These are phyloP conservation scores for Penicillium samsonianum DNA, from an alignment of 495 filamentous ascomycete genomes.

Conservation along the genomic window DNA sequence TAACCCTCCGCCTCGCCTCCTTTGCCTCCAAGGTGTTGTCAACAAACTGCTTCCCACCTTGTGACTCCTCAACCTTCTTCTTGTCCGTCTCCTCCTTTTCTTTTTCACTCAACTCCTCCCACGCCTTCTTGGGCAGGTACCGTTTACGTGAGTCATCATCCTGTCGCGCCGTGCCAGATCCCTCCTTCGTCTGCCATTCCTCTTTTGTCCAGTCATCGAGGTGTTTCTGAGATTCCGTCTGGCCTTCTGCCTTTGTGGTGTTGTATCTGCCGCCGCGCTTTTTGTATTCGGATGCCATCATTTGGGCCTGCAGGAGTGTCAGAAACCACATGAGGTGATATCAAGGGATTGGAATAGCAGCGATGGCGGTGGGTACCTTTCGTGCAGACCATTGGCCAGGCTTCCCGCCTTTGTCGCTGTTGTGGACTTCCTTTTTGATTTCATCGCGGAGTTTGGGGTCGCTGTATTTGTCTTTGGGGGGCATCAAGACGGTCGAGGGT, in stretches of 20 bases:
- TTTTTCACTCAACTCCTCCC: slow-evolving; percentile 48
- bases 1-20: slow-evolving; percentile 33
- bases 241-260: slow-evolving; percentile 41
- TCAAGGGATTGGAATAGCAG: neutral
- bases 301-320: slow-evolving; percentile 38
- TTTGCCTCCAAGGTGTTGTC: slow-evolving; percentile 44
- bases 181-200: slow-evolving; percentile 55
- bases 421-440: slow-evolving; percentile 49
- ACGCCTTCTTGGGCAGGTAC: slow-evolving; percentile 52
- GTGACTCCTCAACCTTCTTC: slow-evolving; percentile 45
- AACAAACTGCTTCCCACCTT: slow-evolving; percentile 49
- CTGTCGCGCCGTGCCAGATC: slow-evolving; percentile 43
- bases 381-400: slow-evolving; percentile 54
- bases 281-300: slow-evolving; percentile 55
- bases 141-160: slow-evolving; percentile 47
- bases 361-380: slow-evolving; percentile 32
- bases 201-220: slow-evolving; percentile 49
- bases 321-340: neutral
- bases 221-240: slow-evolving; percentile 44
- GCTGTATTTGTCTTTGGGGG: slow-evolving; percentile 50
- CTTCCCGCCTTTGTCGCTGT: slow-evolving; percentile 49
- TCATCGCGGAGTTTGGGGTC: slow-evolving; percentile 50
- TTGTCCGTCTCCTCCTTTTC: slow-evolving; percentile 48
- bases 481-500: slow-evolving; percentile 33
- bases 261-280: slow-evolving; percentile 52